These are phyloP conservation scores for Elsinoe arachidis DNA, from an alignment of 2,329 filamentous ascomycete genomes.

Conservation along the genomic window DNA sequence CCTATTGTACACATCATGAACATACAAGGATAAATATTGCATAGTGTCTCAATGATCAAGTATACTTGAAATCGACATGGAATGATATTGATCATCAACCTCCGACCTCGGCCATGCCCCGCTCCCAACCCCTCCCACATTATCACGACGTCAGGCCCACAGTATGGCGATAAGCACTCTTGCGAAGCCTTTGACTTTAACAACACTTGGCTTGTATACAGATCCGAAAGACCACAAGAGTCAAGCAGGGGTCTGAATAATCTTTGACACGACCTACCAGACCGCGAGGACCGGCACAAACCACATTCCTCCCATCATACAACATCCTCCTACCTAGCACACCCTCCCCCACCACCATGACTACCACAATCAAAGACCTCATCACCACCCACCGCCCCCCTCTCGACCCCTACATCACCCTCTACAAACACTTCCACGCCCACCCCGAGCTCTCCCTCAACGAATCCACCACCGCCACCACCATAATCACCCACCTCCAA, in stretches of 20 bases:
- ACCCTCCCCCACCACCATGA: not conserved
- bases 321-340: not conserved
- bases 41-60: not conserved
- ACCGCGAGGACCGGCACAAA: no score
- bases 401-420: conserved; percentile 40
- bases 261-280: no score
- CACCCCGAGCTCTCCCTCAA: conserved; percentile 52
- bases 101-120: not conserved
- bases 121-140: not conserved
- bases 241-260: no score
- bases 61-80: no score
- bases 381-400: conserved; percentile 33
- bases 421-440: conserved; percentile 52
- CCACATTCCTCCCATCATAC: no score
- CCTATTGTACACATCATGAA: not conserved
- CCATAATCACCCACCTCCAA: conserved; percentile 35
- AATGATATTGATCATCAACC: not conserved
- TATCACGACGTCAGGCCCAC: not conserved
- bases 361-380: conserved; percentile 15
- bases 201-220: no score
- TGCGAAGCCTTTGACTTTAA: no score
- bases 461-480: conserved; percentile 45
- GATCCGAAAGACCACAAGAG: no score
- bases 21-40: not conserved
- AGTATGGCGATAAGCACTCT: no score